These are phyloP conservation scores for Saururus chinensis DNA, from an alignment of 164 flowering plant species.

Conservation along the genomic window DNA sequence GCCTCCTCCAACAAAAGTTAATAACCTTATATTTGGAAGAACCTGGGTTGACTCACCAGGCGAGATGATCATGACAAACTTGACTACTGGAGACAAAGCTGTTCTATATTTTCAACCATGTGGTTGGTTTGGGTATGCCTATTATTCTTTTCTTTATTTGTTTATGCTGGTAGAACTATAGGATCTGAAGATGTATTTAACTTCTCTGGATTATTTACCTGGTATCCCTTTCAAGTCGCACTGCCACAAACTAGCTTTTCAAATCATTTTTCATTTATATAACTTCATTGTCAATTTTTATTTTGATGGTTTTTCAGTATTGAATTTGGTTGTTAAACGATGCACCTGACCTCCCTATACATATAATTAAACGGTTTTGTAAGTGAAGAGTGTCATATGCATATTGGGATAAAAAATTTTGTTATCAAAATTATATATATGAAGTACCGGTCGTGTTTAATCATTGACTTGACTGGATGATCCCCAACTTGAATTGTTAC, in stretches of 20 bases:
- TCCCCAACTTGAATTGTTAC: neutral
- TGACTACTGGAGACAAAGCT: slow-evolving; percentile 43
- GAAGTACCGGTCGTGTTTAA: no score
- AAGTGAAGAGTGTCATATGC: no score
- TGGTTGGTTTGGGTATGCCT: slow-evolving; percentile 45
- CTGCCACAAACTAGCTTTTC: neutral
- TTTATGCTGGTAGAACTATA: neutral
- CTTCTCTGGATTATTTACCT: neutral
- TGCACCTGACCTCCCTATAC: no score
- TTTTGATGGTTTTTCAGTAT: neutral
- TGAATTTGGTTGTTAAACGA: neutral
- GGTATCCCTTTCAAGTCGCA: neutral
- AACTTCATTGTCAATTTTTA: no score
- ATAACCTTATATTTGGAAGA: slow-evolving; percentile 79
- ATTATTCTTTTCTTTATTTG: neutral
- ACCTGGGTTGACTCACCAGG: slow-evolving; percentile 85
- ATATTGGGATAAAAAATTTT: no score
- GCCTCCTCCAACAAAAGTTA: slow-evolving; percentile 78
- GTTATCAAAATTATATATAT: no score
- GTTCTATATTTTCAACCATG: slow-evolving; percentile 41
- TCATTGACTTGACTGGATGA: neutral
- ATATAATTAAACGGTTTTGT: no score
- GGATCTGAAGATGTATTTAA: no score
- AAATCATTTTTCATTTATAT: neutral
- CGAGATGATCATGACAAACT: slow-evolving; percentile 77